phyloP scores from a whole-genome alignment of 2,329 filamentous ascomycete genomes.

The Verticillium longisporum region DNA sequence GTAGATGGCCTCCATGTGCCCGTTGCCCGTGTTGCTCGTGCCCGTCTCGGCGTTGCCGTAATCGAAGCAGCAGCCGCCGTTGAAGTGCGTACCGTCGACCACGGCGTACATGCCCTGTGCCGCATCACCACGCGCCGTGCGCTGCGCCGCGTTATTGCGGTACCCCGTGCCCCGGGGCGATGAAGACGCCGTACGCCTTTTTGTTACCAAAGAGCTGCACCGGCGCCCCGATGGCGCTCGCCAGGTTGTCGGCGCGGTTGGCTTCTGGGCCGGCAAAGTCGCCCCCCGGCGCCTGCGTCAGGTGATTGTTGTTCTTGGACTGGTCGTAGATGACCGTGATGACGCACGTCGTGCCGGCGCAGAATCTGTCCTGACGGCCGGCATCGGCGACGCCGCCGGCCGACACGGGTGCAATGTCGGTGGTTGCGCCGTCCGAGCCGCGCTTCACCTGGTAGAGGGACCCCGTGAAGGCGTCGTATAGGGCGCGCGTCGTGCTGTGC shows the following conservation, averaged over 20 bases:
- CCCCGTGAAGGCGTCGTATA: conserved; percentile 47
- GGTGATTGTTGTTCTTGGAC: conserved; percentile 54
- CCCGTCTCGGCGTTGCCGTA: conserved; percentile 51
- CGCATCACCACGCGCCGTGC: conserved; percentile 46
- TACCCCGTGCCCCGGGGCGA: conserved; percentile 58
- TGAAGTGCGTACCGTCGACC: conserved; percentile 54
- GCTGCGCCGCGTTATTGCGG: conserved; percentile 47
- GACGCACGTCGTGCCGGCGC: conserved; percentile 51
- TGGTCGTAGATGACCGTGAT: conserved; percentile 62
- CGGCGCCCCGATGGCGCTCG: conserved; percentile 52
- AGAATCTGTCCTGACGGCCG: conserved; percentile 54
- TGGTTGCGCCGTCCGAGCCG: conserved; percentile 40
- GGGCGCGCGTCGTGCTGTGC: conserved; percentile 57
- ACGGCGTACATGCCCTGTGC: conserved; percentile 56
- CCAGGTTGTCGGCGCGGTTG: conserved; percentile 53
- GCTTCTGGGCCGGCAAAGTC: conserved; percentile 48
- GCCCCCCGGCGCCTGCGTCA: conserved; percentile 54
- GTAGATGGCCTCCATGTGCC: conserved; percentile 66
- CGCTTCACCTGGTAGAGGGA: conserved; percentile 55
- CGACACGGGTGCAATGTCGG: conserved; percentile 40
- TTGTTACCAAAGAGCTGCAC: conserved; percentile 52
- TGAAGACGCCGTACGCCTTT: conserved; percentile 55
- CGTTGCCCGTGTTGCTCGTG: conserved; percentile 47
- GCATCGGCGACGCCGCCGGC: conserved; percentile 58
- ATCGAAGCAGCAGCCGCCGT: conserved; percentile 49